These are phyloP conservation scores for Lachancea sp. DNA, from an alignment of 805 yeast genomes.

Conservation along the genomic window DNA sequence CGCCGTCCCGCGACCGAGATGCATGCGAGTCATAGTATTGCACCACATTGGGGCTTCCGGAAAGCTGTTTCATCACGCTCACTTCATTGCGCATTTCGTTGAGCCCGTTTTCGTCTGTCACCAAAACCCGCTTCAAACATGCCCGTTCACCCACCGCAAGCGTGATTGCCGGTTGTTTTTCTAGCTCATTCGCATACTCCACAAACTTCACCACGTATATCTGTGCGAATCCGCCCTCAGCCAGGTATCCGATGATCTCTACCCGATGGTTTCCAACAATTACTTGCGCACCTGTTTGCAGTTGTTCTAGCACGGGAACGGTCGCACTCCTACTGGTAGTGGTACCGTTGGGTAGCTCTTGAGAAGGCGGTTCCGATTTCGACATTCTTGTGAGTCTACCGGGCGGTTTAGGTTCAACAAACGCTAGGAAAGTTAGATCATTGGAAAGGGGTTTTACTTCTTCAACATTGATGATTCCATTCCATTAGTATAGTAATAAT, in stretches of 20 bases:
- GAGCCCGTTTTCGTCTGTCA: slow-evolving; percentile 63
- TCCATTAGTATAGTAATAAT: background rate
- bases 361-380: slow-evolving; percentile 7
- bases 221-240: slow-evolving; percentile 79
- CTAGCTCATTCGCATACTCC: slow-evolving; percentile 23
- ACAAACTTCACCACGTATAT: slow-evolving; percentile 59
- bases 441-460: slow-evolving; percentile 3
- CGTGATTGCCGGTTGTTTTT: slow-evolving; percentile 5
- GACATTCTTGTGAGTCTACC: slow-evolving; percentile 1
- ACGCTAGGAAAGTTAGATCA: background rate
- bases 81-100: slow-evolving; percentile 65
- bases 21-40: slow-evolving; percentile 74
- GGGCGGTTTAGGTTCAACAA: too few relatives aligned
- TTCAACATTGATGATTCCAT: background rate
- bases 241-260: slow-evolving; percentile 48
- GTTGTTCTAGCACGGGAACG: slow-evolving; percentile 3
- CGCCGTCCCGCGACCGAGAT: slow-evolving; percentile 39
- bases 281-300: slow-evolving; percentile 46
- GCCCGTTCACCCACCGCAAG: slow-evolving; percentile 43
- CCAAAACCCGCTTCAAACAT: slow-evolving; percentile 69
- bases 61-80: slow-evolving; percentile 64
- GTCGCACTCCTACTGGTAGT: slow-evolving; percentile 4
- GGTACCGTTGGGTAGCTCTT: background rate
- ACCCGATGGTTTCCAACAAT: slow-evolving; percentile 59
- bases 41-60: slow-evolving; percentile 53